Base-by-base conservation (phyloP, 2,329 filamentous ascomycete species). In the Aspergillus aculeatinus region DNA sequence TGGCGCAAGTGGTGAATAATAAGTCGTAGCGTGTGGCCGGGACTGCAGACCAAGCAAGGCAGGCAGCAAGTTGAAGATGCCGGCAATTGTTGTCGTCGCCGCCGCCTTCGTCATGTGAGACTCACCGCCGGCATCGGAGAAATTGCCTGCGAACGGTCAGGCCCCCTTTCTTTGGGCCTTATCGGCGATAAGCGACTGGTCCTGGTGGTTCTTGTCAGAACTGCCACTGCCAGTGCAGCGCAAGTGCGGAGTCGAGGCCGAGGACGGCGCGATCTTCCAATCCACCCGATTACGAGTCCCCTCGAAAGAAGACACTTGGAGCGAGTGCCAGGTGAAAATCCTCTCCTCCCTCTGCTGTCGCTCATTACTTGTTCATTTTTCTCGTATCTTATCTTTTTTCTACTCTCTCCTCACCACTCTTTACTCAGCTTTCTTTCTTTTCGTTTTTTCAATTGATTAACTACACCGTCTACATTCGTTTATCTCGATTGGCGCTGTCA, bases 101-200 rank as follows among this genome's bases (percentile, higher is more conserved):
- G 60, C 63, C 61, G 61, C 62, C 61, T 61, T 63, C 63, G 61
- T 65, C 63, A 65, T 65, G 62, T 62, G 61, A 59, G 16, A 48
- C 21, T 5, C 21, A 29, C 25, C 49, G 42, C 39, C 33, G 16
- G 51, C 42, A 42, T 31, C 51, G 51, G 51, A 27, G 42, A 25
- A 25, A 27, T 5, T 25, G 48, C 21, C 48, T 31, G 23, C 12
- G 25, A 29, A 23, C 48, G 14, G 25, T 16, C 16, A 29, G 16
- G 48, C 48, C 23, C 25, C 21, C 7, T 10, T n/a, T 2, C 21
- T 25, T n/a, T 21, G 16, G 39, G 47, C 25, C 52, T 55, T 55
- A 55, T 55, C 52, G 52, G 39, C 52, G 52, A 55, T 55, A 55
- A 55, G 52, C 52, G 51, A 53, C 51, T 53, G 51, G 51, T 33